These are phyloP conservation scores for Farysia itapuensis DNA, from an alignment of 1,284 basidiomycete species.

Conservation along the genomic window DNA sequence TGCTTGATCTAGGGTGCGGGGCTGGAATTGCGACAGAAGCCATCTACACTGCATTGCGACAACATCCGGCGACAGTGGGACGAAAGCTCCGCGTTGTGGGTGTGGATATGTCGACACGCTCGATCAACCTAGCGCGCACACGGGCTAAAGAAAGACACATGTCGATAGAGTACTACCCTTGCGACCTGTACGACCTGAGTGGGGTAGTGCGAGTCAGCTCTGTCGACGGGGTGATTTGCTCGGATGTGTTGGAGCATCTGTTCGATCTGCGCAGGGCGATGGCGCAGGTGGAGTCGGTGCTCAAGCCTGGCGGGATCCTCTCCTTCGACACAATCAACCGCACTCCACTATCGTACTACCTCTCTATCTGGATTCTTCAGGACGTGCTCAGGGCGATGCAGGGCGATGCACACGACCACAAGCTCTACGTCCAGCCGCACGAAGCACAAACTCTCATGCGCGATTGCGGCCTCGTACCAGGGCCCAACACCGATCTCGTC, in stretches of 20 bases:
- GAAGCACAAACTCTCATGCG: slow-evolving; percentile 11
- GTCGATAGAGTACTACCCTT: slow-evolving; percentile 11
- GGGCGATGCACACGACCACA: slow-evolving; percentile 38
- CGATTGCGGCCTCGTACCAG: slow-evolving; percentile 1
- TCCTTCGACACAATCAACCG: slow-evolving; percentile 64
- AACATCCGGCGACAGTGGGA: no score
- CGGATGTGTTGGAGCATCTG: slow-evolving; percentile 41
- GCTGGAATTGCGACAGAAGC: slow-evolving; percentile 35
- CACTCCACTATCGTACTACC: slow-evolving; percentile 34
- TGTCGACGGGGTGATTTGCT: slow-evolving; percentile 32
- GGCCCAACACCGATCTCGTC: slow-evolving; percentile 8
- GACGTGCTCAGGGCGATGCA: slow-evolving; percentile 25
- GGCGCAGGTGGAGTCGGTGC: slow-evolving; percentile 68
- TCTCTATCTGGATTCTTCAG: slow-evolving; percentile 34
- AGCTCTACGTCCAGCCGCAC: slow-evolving; percentile 20
- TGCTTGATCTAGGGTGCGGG: slow-evolving; percentile 37
- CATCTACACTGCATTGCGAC: slow-evolving; percentile 7
- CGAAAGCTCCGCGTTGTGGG: slow-evolving; percentile 13
- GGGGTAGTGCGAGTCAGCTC: slow-evolving; percentile 3
- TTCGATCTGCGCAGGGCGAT: slow-evolving; percentile 25
- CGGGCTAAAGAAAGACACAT: neutral
- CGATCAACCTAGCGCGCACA: slow-evolving; percentile 10
- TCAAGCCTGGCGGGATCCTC: slow-evolving; percentile 91
- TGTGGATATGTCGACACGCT: slow-evolving; percentile 11
- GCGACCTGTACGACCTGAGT: slow-evolving; percentile 18